phyloP scores from a whole-genome alignment of 1,284 basidiomycete genomes.

The Fomes fomentarius region DNA sequence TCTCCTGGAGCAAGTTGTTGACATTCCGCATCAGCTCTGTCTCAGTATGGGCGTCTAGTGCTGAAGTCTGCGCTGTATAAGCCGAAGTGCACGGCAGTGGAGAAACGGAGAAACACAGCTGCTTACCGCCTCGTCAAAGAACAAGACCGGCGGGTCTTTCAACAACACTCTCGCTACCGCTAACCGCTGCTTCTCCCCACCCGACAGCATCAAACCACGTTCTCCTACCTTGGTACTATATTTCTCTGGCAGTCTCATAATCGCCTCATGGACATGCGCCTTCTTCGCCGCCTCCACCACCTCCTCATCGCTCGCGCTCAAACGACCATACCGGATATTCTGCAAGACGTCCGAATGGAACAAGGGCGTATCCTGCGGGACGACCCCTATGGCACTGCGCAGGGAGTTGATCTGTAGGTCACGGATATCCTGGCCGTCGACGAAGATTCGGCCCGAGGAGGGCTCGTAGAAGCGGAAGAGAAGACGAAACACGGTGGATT shows the following conservation, averaged over 20 bases:
- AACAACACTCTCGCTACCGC: constrained; percentile 92
- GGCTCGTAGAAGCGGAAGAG: constrained; percentile 96
- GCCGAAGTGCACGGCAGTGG: not conserved
- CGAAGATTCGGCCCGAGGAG: constrained; percentile 75
- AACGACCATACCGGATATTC: constrained; percentile 92
- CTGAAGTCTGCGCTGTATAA: constrained; percentile 84
- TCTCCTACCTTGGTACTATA: constrained; percentile 95
- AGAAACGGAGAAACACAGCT: constrained; percentile 12
- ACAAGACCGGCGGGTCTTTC: constrained; percentile 93
- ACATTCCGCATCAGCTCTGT: constrained; percentile 95
- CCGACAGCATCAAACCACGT: constrained; percentile 96
- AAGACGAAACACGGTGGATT: constrained; percentile 94
- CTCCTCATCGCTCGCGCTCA: constrained; percentile 86
- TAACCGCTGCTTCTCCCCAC: constrained; percentile 96
- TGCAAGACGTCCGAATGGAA: constrained; percentile 97
- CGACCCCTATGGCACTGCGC: constrained; percentile 84
- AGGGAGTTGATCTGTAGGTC: constrained; percentile 77
- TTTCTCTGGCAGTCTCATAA: constrained; percentile 81
- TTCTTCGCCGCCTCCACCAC: constrained; percentile 83
- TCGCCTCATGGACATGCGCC: constrained; percentile 87
- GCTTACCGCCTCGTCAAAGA: constrained; percentile 96
- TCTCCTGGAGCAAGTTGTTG: constrained; percentile 76
- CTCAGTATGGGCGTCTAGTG: constrained; percentile 94
- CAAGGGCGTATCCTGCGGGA: constrained; percentile 97
- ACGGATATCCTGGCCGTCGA: constrained; percentile 88